These are phyloP conservation scores for Salvia miltiorrhiza DNA, from an alignment of 257 asterid genomes.

Conservation along the genomic window DNA sequence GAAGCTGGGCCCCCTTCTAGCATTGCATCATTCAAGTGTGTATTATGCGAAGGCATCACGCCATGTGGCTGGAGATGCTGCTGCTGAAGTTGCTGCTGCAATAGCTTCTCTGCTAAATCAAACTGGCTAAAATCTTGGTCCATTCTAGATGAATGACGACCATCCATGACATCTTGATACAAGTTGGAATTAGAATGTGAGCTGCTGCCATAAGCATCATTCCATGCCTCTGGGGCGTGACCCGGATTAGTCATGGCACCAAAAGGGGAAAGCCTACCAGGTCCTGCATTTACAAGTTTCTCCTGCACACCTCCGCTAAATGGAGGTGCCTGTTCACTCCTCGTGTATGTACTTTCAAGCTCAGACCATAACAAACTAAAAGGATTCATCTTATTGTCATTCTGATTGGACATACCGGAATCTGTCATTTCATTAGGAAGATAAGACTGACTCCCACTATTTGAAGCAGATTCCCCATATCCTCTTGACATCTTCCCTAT, in stretches of 20 bases:
- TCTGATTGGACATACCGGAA: conserved; percentile 38
- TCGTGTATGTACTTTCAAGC: conserved; percentile 64
- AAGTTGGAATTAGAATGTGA: conserved; percentile 46
- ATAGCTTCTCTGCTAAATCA: conserved; percentile 62
- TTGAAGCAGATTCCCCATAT: conserved; percentile 40
- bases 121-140: conserved; percentile 51
- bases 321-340: conserved; percentile 48
- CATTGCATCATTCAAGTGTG: conserved; percentile 54
- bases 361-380: conserved; percentile 88
- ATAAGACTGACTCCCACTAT: conserved; percentile 32
- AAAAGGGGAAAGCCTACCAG: conserved; percentile 48
- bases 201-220: conserved; percentile 48
- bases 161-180: conserved; percentile 53
- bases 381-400: conserved; percentile 60
- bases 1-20: conserved; percentile 47
- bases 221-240: conserved; percentile 57
- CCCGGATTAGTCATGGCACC: conserved; percentile 42
- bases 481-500: conserved; percentile 43
- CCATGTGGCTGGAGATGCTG: conserved; percentile 57
- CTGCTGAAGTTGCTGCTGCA: conserved; percentile 51
- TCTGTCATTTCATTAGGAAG: conserved; percentile 39
- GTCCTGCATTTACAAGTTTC: conserved; percentile 36
- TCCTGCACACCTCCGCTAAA: conserved; percentile 41
- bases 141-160: conserved; percentile 45
- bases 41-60: conserved; percentile 47